These are phyloP conservation scores for Arachis stenosperma DNA, from an alignment of 306 rosid species.

Conservation along the genomic window DNA sequence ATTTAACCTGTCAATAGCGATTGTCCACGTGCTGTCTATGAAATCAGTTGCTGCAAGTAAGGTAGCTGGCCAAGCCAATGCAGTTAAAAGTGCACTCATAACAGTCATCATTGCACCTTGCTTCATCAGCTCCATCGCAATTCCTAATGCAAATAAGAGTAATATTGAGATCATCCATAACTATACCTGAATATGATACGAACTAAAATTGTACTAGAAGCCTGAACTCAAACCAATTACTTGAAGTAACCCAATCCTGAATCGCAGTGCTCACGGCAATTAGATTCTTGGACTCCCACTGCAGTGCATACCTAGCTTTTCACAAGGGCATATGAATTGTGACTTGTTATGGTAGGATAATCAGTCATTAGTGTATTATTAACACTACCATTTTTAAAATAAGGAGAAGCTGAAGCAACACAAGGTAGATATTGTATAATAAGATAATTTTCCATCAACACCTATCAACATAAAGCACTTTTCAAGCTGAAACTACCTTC, in stretches of 20 bases:
- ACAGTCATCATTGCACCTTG: constrained; percentile 73
- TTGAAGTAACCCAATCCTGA: constrained; percentile 71
- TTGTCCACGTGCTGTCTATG: constrained; percentile 65
- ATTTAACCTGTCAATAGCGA: constrained; percentile 64
- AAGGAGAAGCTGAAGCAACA: constrained; percentile 17
- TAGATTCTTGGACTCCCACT: constrained; percentile 67
- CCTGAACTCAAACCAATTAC: constrained; percentile 46
- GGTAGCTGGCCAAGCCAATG: constrained; percentile 65
- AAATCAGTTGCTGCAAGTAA: constrained; percentile 54
- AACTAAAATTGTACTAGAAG: constrained; percentile 15
- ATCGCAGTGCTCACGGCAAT: constrained; percentile 68
- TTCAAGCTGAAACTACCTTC: constrained; percentile 12
- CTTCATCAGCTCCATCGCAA: constrained; percentile 58
- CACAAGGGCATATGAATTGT: constrained; percentile 46
- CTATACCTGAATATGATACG: constrained; percentile 11
- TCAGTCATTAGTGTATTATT: constrained; percentile 32
- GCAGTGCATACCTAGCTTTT: constrained; percentile 63
- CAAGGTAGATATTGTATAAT: constrained; percentile 7
- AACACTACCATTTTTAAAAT: constrained; percentile 20
- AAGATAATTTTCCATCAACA: constrained; percentile 7
- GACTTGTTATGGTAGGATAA: constrained; percentile 37
- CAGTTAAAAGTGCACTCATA: constrained; percentile 56
- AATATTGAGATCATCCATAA: constrained; percentile 30
- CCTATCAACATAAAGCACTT: constrained; percentile 15
- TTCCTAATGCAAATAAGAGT: constrained; percentile 43